Evolutionary conservation across 2,329 filamentous ascomycete genomes (phyloP), one percentile per base, ranked within the genome.

Genomic region (Sarocladium strictum): DNA sequence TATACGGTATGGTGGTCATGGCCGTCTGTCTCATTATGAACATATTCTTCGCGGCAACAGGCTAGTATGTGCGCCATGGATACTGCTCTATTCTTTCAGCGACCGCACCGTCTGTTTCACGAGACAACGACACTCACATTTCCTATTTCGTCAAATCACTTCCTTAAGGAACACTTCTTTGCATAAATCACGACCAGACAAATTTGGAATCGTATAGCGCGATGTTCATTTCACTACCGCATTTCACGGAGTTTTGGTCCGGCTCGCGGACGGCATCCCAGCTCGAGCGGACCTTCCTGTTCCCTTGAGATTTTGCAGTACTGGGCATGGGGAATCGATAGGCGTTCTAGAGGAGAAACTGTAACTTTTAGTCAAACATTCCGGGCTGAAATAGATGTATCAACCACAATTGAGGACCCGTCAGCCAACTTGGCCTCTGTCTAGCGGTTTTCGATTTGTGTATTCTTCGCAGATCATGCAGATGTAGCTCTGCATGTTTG

Each of bases 1-100:
- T 91, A 9, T 99, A 99, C 65, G 94, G 94, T 19, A 61, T 90
- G 9, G 72, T 88, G 50, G 91, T 99, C 53, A 97, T 99, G 94
- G 73, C 89, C 26, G 85, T 93, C 49, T 97, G 92, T 67, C 72
- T 99, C 62, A 74, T 83, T 41, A 90, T 91, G 65, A 97, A 97
- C 67, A 84, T 88, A 14, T 88, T 96, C 63, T 91, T 94, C 62
- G 77, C 83, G 52, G 80, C 78, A 54, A 77, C 79, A 55, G 83
- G 87, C 72, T 89, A 70, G 61, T 29, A 57, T 57, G 37, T 29
- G 29, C 47, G 21, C 29, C 9, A 21, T 4, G 47, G 19, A 12
- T 17, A 3, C 21, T 26, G 14, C 12, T 21, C 21, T 12, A 12
- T 23, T 17, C 33, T 35, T 35, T 9, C 6, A 27, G 47, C 47